Evolutionary conservation across 306 rosid genomes (phyloP), one percentile per base, ranked within the genome.

Genomic region (Comarum palustre): DNA sequence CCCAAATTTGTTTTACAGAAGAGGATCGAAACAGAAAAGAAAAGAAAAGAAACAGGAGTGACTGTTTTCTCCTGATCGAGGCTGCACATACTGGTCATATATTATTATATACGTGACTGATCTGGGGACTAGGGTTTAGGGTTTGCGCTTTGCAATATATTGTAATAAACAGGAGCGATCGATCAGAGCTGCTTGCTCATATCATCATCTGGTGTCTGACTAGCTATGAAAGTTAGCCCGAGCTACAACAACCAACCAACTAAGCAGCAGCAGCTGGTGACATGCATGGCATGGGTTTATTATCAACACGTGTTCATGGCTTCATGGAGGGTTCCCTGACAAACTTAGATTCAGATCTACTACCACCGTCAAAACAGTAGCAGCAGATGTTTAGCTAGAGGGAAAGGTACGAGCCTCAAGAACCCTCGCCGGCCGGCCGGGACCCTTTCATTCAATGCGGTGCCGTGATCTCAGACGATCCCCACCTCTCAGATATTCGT

Each of bases 401-500:
- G 6, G 42, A 17, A n/a, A n/a, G 57, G 24, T 51, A 51, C 57
- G 8, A 52, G 59, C 3, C 59, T n/a, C 59, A 8, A 52, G 59
- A 20, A 20, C 29, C 22, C 27, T 16, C 27, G 9, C 59, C 14
- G 59, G 29, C 41, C 41, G 41, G 7, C 7, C 9, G 73, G 67
- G 16, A 36, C 41, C 71, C 69, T 39, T 39, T 57, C 14, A 16
- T 52, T 42, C 52, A 78, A 41, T 55, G 22, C 46, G 46, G 12
- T 22, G 34, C 41, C 41, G 2, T 36, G 41, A 38, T 79, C 78
- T 25, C 48, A 41, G 17, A 62, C 46, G 41, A 36, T 48, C 57
- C 74, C 69, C 77, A 64, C 58, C 36, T 13, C 8, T 41, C 50
- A 27, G 62, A 46, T 48, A n/a, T n/a, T 52, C 29, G 27, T 32